Evolutionary conservation across 2,329 filamentous ascomycete genomes (phyloP), one percentile per base, ranked within the genome.

Genomic region (Furcasterigmium sp.): DNA sequence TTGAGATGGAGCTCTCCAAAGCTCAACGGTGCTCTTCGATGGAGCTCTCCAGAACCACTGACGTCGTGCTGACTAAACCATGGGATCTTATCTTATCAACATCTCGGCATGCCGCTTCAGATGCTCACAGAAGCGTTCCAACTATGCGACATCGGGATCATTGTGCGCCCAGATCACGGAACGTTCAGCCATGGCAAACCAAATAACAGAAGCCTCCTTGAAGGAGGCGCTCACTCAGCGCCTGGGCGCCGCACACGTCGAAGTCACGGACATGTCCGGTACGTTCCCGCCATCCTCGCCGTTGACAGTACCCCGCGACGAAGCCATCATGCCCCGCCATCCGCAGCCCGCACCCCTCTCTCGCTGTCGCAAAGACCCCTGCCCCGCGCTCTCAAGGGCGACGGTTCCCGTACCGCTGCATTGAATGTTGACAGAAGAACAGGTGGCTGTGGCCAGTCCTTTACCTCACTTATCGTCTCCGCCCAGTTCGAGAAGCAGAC

Each of bases 191-290:
- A 78, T 80, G 69, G 74, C 72, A 41, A 72, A 75, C 48, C 69
- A 76, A 50, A 83, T 95, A 57, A 91, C 89, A 35, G 82, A 89
- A 47, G 80, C 82, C 29, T 76, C 74, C 39, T 73, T 97, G 43
- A 82, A 77, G 58, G 69, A 70, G 35, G 86, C 84, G 46, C 75
- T 96, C 53, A 76, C 73, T 29, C 71, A 84, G 54, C 80, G 82
- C 51, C 73, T 96, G 43, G 75, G 80, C 45, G 89, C 90, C 18
- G 74, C 76, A 21, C 80, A 94, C 68, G 89, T 95, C 50, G 84
- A 93, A 56, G 89, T 96, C 54, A 85, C 87, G 51, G 91, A 97
- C 68, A 82, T 95, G 73, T 95, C 90, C 51, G 91, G 91, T 95
- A 78, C 46, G 72, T 28, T 28, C 39, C 18, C 21, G 17, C 11